Base-by-base conservation (phyloP, 106 monocot species). In the Apostasia ramifera region DNA sequence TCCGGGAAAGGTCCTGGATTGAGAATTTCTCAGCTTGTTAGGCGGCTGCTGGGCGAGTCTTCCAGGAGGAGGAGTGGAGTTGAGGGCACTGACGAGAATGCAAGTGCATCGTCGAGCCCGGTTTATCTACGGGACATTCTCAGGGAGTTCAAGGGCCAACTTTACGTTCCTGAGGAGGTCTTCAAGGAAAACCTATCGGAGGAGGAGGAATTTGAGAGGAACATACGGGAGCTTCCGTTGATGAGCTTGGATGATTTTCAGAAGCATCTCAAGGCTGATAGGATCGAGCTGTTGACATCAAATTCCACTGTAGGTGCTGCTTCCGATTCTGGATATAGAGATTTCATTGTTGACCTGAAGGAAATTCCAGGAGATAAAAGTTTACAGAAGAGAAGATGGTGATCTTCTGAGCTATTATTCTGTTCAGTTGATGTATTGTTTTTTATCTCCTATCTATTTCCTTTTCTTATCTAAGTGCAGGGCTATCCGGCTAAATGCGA, bases 81-180 rank as follows among this genome's bases (percentile, higher is more conserved):
- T 7, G 80, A 68, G 15, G 76, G 46, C 6, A 66, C 57, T 53
- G 72, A 45, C 40, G 61, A 46, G 13, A 66, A 56, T 63, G 55
- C 12, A 45, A 72, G 42, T 15, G 60, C 66, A 6, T 47, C 71
- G 48, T 66, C 39, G 66, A 75, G 42, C 8, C 63, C 78, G 5
- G 88, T 92, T 66, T 83, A 92, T 70, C 81, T 92, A 2, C 83
- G 83, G 68, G 88, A 92, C 51, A 73, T 92, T 7, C 66, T 92
- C 15, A 78, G 83, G 76, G 92, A 88, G 55, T 92, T 83, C 66
- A 92, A 81, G 70, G 92, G 92, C 46, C 44, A 81, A 47, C 83
- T 92, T 7, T 92, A 92, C 50, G 92, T 92, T 42, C 92, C 92
- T 0, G 92, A 88, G 69, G 88, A 85, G 76, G 82, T 92, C 40